phyloP scores from a whole-genome alignment of 2,329 filamentous ascomycete genomes.

The Dactylellina haptotyla region DNA sequence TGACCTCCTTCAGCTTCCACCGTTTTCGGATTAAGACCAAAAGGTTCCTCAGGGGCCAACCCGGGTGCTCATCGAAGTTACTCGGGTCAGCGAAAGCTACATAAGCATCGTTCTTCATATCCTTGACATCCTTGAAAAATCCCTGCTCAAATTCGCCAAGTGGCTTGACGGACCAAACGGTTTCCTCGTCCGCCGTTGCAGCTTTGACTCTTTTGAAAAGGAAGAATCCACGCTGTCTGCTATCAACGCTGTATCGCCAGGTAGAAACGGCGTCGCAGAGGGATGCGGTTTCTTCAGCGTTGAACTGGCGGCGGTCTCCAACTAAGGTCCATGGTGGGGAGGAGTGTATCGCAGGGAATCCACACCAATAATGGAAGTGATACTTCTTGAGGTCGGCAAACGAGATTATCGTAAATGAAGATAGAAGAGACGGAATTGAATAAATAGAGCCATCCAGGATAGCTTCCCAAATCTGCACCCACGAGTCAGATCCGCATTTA shows the following conservation, averaged over 20 bases:
- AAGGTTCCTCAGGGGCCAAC: constrained; percentile 92
- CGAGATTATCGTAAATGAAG: constrained; percentile 87
- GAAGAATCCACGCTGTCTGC: constrained; percentile 92
- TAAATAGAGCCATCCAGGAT: constrained; percentile 97
- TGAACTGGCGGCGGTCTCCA: constrained; percentile 68
- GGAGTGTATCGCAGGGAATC: constrained; percentile 91
- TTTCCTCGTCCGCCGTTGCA: constrained; percentile 57
- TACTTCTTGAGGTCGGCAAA: constrained; percentile 98
- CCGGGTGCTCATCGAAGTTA: constrained; percentile 84
- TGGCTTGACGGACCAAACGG: constrained; percentile 77
- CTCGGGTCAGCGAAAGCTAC: constrained; percentile 92
- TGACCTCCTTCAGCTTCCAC: constrained; percentile 78
- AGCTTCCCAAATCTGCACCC: constrained; percentile 88
- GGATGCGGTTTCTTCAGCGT: constrained; percentile 75
- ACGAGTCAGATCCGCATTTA: constrained; percentile 57
- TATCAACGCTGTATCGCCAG: constrained; percentile 84
- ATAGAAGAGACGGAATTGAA: constrained; percentile 88
- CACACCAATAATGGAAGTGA: constrained; percentile 98
- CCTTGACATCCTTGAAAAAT: constrained; percentile 79
- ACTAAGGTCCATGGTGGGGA: constrained; percentile 80
- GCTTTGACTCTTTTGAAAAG: constrained; percentile 78
- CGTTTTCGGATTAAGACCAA: constrained; percentile 84
- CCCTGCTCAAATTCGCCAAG: constrained; percentile 82
- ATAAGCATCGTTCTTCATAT: constrained; percentile 74
- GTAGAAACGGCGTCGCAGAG: constrained; percentile 86